Percentiles rank a stretch among this genome's conserved stretches.
Conservation (phyloP, 768 basidiomycete genomes). For the Boletus rubropictus region DNA sequence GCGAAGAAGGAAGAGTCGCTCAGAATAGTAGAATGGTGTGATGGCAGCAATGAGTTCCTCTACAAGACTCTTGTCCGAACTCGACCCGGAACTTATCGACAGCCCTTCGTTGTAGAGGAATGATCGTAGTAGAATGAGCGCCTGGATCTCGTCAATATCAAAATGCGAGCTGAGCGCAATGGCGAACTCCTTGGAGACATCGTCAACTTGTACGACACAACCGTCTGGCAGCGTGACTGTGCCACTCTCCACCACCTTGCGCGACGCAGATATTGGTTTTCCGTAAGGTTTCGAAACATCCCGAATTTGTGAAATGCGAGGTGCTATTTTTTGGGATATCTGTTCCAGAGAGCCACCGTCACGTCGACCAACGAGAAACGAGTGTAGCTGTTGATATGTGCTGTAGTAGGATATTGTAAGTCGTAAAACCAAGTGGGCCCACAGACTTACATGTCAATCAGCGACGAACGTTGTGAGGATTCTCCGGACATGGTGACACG, state of each 20-base stretch:
- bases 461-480: constrained; percentile 56
- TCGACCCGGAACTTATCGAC: constrained; percentile 42
- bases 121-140: constrained; percentile 65
- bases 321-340: constrained; percentile 49
- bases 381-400: constrained; percentile 61
- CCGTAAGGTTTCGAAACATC: constrained; percentile 63
- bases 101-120: constrained; percentile 77
- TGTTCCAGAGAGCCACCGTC: constrained; percentile 58
- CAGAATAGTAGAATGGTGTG: constrained; percentile 76
- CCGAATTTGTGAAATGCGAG: constrained; percentile 53
- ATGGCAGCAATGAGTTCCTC: constrained; percentile 52
- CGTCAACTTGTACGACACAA: constrained; percentile 54
- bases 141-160: constrained; percentile 76
- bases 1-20: constrained; percentile 66
- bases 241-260: constrained; percentile 59
- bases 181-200: constrained; percentile 64
- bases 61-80: constrained; percentile 35
- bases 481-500: constrained; percentile 36
- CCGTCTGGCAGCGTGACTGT: constrained; percentile 66
- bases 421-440: neutral
- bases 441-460: constrained; percentile 56
- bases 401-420: constrained; percentile 30
- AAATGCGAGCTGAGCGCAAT: constrained; percentile 67
- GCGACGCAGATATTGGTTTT: constrained; percentile 60
- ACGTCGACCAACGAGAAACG: constrained; percentile 50